Evolutionary conservation across 2,329 filamentous ascomycete species (phyloP), one percentile per base, ranked within the genome.

Genomic region (Colletotrichum agaves): DNA sequence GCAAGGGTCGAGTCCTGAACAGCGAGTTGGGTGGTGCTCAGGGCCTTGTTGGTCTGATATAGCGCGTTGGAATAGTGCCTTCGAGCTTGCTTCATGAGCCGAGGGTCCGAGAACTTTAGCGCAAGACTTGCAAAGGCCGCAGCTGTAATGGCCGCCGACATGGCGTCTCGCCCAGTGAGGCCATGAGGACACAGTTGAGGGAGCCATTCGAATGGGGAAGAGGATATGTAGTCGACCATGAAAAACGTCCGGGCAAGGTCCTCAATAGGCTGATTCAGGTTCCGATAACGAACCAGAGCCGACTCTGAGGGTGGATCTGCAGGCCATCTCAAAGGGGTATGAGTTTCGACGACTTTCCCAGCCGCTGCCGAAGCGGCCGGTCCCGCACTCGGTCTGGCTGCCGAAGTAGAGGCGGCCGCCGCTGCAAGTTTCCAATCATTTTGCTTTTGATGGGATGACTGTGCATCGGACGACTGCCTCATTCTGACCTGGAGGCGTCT

Each of bases 141-240:
- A 33, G 74, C 74, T 2, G 66, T 66, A 41, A 74, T 70, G 2
- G 74, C 72, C 4, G 68, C 68, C 2, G 72, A 71, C 15, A 74
- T 63, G 15, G 69, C 71, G 10, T 73, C 70, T 7, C 71, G 55
- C 33, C 35, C 35, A 19, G 59, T 17, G 15, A 61, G 19, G 2
- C 61, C 23, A 8, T 58, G 21, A 2, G 58, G 37, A 41, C 69
- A 74, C 11, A 75, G 69, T 8, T 35, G 39, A 0, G 73, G 69
- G 1, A 76, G 57, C 31, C 75, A 76, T 5, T 74, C 69, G 31
- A 75, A 76, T 1, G 74, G 71, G 2, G 74, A 73, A 2, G 72
- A 63, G 5, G 55, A n/a, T 31, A 75, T 75, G 55, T 74, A 75
- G 5, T 71, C 70, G 15, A 71, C 72, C 65, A 75, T 71, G 61